Evolutionary conservation across 78 protist species (phyloP).

Genomic region (slime mould (Dictyostelium discoideum)): dicty_2.7 NC_007090.3:1152501-1153000

Average conservation of each 20-base stretch:
- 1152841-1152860: not conserved
- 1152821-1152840: no score
- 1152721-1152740: no score
- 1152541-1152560: constrained; percentile 94
- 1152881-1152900: not conserved
- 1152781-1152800: no score
- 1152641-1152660: not conserved
- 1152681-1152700: no score
- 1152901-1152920: no score
- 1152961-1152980: no score
- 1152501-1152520: constrained; percentile 97
- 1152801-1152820: no score
- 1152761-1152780: no score
- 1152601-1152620: constrained; percentile 90
- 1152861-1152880: not conserved
- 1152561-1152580: constrained; percentile 93
- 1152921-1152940: no score
- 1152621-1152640: not conserved
- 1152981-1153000: not conserved
- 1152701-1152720: no score
- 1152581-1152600: constrained; percentile 75
- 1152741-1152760: not conserved
- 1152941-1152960: no score
- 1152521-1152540: constrained; percentile 91
- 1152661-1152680: no score